A percentile compares a stretch with the other conserved stretches of the same genome.
phyloP scores from a whole-genome alignment of 495 filamentous ascomycete species.

The Xylaria scruposa region DNA sequence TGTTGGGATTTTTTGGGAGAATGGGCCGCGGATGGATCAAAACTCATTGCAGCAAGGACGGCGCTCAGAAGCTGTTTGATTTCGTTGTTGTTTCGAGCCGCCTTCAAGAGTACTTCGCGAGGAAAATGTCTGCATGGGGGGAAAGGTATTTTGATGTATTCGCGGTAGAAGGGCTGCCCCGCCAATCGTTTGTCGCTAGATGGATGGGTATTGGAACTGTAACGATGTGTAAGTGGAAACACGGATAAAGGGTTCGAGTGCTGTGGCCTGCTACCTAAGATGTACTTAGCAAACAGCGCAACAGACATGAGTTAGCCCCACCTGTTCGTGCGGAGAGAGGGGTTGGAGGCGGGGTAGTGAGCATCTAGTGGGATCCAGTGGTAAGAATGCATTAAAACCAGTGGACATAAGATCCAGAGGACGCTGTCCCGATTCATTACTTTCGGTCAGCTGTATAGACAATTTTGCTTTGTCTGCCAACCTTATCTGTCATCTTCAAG shows the following conservation, averaged over 20 bases:
- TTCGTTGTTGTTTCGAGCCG: conserved; percentile 18
- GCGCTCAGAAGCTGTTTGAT: conserved; percentile 15
- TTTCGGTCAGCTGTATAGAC: background rate
- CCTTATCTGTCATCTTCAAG: too few species aligned
- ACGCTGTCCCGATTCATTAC: background rate
- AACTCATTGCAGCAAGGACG: conserved; percentile 15
- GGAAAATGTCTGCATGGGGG: background rate
- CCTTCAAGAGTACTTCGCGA: background rate
- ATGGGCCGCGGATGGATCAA: conserved; percentile 21
- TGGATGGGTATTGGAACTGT: conserved; percentile 22
- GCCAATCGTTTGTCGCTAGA: conserved; percentile 26
- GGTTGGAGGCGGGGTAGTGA: too few species aligned
- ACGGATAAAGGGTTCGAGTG: too few species aligned
- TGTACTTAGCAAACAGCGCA: too few species aligned
- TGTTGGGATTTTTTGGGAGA: conserved; percentile 4
- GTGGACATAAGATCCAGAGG: background rate
- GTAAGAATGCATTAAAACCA: background rate
- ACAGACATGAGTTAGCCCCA: too few species aligned
- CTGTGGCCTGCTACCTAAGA: too few species aligned
- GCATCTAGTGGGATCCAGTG: too few species aligned
- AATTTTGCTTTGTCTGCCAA: conserved; percentile 63
- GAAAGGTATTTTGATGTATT: conserved; percentile 16
- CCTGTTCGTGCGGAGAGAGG: too few species aligned
- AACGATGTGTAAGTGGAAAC: conserved; percentile 25
- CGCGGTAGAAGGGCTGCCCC: conserved; percentile 24